Base-by-base conservation (phyloP, 1,284 basidiomycete species). In the Puccinia horiana region DNA sequence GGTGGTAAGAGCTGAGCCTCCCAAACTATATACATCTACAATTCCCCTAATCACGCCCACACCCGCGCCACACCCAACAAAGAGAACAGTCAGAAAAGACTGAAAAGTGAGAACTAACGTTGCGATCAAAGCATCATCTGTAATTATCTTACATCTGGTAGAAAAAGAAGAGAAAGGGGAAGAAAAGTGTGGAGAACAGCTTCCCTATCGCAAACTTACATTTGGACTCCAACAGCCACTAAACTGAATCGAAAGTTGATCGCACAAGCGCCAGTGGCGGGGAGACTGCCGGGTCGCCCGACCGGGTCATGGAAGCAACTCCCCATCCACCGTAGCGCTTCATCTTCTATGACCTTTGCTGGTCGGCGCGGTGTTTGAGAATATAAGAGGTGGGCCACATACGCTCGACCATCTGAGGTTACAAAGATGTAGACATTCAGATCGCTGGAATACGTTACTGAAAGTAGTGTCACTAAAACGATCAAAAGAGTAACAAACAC, bases 351-450 rank as follows among this genome's bases (percentile, higher is more conserved):
- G 26, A 49, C 20, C 35, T 52, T n/a, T 42, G 52, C 26, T 44
- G 65, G 20, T 44, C 32, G 61, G 3, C 42, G 42, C 4, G 70
- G 32, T 56, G 47, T 32, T 9, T 47, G 37, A 3, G 56, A 52
- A 47, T 56, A 56, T 16, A 79, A 54, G 16, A 49, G 32, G 58
- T 87, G 86, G 78, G 87, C 85, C 16, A 85, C 85, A 83, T 88
- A 89, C 2, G 87, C 88, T 6, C 87, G 84, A 0, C 88, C 88
- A 77, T 88, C 87, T 12, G 86, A 85, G 2, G 86, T 86, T 5
- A 87, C 80, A 54, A 89, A 81, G 40, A 87, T 85, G 83, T 88
- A 87, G 0, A 65, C n/a, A 18, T 69, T 44, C 4, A 69, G 42
- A 2, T 44, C 65, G 42, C 42, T 44, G n/a, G 23, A 44, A 29